These are phyloP conservation scores for Vigna hirtella DNA, from an alignment of 306 rosid genomes.

Conservation along the genomic window DNA sequence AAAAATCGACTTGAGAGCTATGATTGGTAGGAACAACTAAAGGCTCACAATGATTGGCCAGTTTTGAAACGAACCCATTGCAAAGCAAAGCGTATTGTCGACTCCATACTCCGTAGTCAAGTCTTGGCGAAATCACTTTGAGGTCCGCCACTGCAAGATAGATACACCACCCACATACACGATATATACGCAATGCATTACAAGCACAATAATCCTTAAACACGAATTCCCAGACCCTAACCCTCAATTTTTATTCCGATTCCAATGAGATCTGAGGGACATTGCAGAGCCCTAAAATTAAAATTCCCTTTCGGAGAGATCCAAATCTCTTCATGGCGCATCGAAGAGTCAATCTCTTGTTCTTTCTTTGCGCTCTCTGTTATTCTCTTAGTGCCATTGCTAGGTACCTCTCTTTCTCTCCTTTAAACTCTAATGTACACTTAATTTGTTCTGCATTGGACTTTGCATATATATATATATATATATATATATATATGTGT, in stretches of 20 bases:
- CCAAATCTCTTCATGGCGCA: slow-evolving; percentile 72
- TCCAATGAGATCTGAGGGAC: slow-evolving; percentile 32
- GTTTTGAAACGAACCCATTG: slow-evolving; percentile 66
- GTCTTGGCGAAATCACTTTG: slow-evolving; percentile 43
- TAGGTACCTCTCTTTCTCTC: slow-evolving; percentile 48
- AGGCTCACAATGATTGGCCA: slow-evolving; percentile 63
- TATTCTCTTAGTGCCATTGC: slow-evolving; percentile 76
- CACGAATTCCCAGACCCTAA: slow-evolving; percentile 27
- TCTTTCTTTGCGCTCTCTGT: slow-evolving; percentile 66
- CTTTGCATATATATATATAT: slow-evolving; percentile 14
- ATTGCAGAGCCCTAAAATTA: slow-evolving; percentile 35
- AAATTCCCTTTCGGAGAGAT: slow-evolving; percentile 45
- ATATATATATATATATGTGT: no score
- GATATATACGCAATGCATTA: no score
- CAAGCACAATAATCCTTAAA: background rate
- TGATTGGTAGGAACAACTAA: slow-evolving; percentile 52
- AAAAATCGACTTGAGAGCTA: background rate
- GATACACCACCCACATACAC: background rate
- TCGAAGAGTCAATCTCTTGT: slow-evolving; percentile 57
- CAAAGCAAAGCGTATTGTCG: slow-evolving; percentile 38
- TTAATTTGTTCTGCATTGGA: background rate
- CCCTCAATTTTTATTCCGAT: background rate
- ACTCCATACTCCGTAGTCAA: slow-evolving; percentile 39
- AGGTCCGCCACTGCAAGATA: slow-evolving; percentile 27
- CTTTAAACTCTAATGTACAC: background rate